Evolutionary conservation across 2,329 filamentous ascomycete genomes (phyloP).

Genomic region (Podosphaera aphanis): DNA sequence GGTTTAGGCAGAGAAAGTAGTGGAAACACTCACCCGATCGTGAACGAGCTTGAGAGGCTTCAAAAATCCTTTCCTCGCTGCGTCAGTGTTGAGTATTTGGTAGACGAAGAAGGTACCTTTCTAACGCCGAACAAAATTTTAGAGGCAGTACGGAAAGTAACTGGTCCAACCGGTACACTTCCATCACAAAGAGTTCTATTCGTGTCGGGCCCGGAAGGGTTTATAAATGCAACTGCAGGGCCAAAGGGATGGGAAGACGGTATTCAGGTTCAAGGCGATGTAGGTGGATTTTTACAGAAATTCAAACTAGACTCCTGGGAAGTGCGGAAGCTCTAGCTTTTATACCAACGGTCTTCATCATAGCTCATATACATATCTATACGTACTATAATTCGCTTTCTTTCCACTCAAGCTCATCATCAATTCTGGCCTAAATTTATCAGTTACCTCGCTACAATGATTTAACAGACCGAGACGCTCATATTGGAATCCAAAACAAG

Average conservation of each 20-base stretch:
- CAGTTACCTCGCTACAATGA: no score
- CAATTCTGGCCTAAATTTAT: no score
- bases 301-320: constrained; percentile 23
- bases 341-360: neutral
- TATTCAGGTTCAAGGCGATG: constrained; percentile 47
- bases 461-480: no score
- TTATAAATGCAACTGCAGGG: constrained; percentile 60
- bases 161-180: constrained; percentile 11
- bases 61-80: constrained; percentile 30
- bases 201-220: constrained; percentile 77
- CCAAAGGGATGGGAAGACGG: constrained; percentile 54
- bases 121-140: constrained; percentile 32
- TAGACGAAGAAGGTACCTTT: constrained; percentile 54
- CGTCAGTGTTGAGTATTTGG: constrained; percentile 47
- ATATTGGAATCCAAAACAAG: no score
- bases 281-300: constrained; percentile 42
- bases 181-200: constrained; percentile 37
- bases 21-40: constrained; percentile 19
- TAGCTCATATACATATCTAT: no score
- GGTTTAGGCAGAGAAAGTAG: neutral
- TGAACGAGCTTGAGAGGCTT: constrained; percentile 37
- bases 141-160: constrained; percentile 11
- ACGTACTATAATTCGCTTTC: neutral
- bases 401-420: neutral
- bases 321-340: constrained; percentile 17